Evolutionary conservation across 148 eudicot species (phyloP), one percentile per base, ranked within the genome.

Genomic region (Rhododendron kiyosumense): DNA sequence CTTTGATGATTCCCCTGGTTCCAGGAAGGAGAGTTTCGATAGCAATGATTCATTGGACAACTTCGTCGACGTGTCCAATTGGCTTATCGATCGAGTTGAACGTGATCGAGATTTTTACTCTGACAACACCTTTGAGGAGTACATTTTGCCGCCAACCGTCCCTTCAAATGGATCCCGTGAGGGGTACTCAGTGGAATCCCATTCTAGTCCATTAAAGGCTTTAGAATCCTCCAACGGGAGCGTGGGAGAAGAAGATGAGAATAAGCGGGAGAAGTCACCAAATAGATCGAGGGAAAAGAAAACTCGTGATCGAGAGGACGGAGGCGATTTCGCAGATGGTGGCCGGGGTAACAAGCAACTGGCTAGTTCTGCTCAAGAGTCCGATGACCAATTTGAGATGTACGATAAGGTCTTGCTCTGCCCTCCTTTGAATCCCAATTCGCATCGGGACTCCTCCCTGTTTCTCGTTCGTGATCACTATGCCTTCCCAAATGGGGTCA

Each of bases 371-470:
- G 81, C 85, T 86, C 90, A 89, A 48, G 91, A 88, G 26, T 85
- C 28, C 46, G 71, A 90, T 71, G 89, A 89, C 46, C 86, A 86
- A 79, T 85, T 87, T 88, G 87, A 87, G 57, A 76, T 90, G 78
- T 91, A 82, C 76, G 94, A 92, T 77, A 90, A 90, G 83, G 78
- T 91, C 69, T 36, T 92, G 30, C 86, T 92, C 22, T 88, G 92
- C 54, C 36, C 78, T 28, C 59, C 13, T 38, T 2, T 67, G 57
- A 67, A 43, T 28, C 81, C 67, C 48, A 81, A 85, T 75, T 24
- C 69, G 82, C 81, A 46, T 63, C 89, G 38, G 49, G 85, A 48
- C 34, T 38, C 52, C 30, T 63, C 71, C 0, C 43, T 17, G 20
- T 46, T 17, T 79, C 22, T 36, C 28, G 81, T 7, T 7, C 11